Evolutionary conservation across 2,329 filamentous ascomycete species (phyloP).

Genomic region (Colletotrichum somersetense): DNA sequence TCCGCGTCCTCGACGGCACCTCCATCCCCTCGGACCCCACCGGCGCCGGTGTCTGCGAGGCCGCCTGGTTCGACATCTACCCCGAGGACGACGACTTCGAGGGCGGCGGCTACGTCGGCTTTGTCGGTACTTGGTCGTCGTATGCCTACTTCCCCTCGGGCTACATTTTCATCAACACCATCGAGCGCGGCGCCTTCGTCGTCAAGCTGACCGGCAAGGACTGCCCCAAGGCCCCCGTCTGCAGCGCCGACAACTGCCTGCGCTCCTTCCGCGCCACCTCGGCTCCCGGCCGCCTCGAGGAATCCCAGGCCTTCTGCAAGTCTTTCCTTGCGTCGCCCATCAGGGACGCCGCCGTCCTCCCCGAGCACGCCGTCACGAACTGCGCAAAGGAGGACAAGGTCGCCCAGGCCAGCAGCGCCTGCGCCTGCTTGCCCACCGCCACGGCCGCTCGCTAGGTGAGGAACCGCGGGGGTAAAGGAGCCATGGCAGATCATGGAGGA

Average conservation of each 20-base stretch:
- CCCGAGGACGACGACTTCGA: slow-evolving; percentile 61
- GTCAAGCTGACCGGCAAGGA: slow-evolving; percentile 53
- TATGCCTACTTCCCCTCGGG: slow-evolving; percentile 64
- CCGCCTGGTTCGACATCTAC: slow-evolving; percentile 64
- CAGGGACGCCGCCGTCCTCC: slow-evolving; percentile 43
- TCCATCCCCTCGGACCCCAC: slow-evolving; percentile 57
- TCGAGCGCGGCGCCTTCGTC: slow-evolving; percentile 63
- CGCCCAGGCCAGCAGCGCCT: slow-evolving; percentile 43
- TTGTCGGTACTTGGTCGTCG: slow-evolving; percentile 61
- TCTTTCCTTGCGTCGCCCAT: slow-evolving; percentile 40
- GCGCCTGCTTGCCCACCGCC: slow-evolving; percentile 45
- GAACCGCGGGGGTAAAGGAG: background rate
- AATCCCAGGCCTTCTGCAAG: slow-evolving; percentile 51
- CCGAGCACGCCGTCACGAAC: slow-evolving; percentile 43
- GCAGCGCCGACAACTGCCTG: slow-evolving; percentile 54
- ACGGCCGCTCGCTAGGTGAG: slow-evolving; percentile 37
- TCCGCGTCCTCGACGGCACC: slow-evolving; percentile 55
- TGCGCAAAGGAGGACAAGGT: slow-evolving; percentile 44
- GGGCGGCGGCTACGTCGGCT: slow-evolving; percentile 54
- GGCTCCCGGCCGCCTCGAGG: slow-evolving; percentile 49
- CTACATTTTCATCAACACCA: slow-evolving; percentile 64
- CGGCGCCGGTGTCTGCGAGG: slow-evolving; percentile 59
- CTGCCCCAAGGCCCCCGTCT: slow-evolving; percentile 43
- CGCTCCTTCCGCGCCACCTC: slow-evolving; percentile 52
- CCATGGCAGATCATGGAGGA: background rate